phyloP scores from a whole-genome alignment of 2,329 filamentous ascomycete genomes.

The Pezicula rhizophila region DNA sequence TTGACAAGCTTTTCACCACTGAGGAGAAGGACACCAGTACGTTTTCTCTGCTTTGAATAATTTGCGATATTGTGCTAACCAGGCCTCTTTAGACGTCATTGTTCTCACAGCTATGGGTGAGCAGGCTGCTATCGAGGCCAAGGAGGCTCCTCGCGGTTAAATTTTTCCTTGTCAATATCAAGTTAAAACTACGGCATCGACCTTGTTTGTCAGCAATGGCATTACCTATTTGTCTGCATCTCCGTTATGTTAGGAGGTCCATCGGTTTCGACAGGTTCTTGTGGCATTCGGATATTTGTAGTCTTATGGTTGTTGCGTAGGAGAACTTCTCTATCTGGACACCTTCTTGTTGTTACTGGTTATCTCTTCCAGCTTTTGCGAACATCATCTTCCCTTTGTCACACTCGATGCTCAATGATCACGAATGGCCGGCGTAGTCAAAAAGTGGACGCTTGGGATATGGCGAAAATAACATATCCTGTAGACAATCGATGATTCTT shows the following conservation, averaged over 20 bases:
- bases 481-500: slow-evolving; percentile 24
- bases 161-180: slow-evolving; percentile 12
- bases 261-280: slow-evolving; percentile 21
- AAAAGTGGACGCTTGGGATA: slow-evolving; percentile 25
- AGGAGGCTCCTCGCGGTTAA: slow-evolving; percentile 66
- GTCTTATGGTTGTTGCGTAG: slow-evolving; percentile 37
- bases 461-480: slow-evolving; percentile 22
- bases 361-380: slow-evolving; percentile 24
- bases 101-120: slow-evolving; percentile 96
- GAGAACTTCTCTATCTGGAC: slow-evolving; percentile 36
- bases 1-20: slow-evolving; percentile 68
- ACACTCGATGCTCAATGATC: slow-evolving; percentile 24
- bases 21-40: slow-evolving; percentile 94
- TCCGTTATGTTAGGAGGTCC: slow-evolving; percentile 13
- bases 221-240: slow-evolving; percentile 21
- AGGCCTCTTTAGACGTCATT: slow-evolving; percentile 62
- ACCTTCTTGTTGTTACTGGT: slow-evolving; percentile 35
- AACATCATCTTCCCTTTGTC: slow-evolving; percentile 22
- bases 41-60: slow-evolving; percentile 32
- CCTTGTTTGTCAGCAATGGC: slow-evolving; percentile 24
- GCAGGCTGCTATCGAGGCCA: slow-evolving; percentile 85
- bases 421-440: slow-evolving; percentile 29
- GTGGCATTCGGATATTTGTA: slow-evolving; percentile 26
- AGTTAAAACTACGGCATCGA: slow-evolving; percentile 18
- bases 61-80: slow-evolving; percentile 6